Percentiles rank a stretch among this genome's conserved stretches.
These are phyloP conservation scores for Fusarium sp. DNA, from an alignment of 2,329 filamentous ascomycete species.

Conservation along the genomic window DNA sequence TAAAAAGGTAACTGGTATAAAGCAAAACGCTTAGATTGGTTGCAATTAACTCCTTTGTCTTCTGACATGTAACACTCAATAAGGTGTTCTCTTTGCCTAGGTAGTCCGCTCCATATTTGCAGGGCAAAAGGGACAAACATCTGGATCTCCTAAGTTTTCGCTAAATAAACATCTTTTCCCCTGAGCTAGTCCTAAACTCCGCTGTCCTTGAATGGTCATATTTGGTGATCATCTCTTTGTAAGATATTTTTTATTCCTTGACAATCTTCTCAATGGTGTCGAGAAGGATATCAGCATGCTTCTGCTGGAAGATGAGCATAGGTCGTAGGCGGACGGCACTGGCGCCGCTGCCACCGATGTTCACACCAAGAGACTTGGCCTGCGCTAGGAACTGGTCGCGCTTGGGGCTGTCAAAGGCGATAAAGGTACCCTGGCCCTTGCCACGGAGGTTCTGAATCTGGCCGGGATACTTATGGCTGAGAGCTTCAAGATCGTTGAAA, in stretches of 20 bases:
- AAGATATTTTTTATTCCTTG: conserved; percentile 55
- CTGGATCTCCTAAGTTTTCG: conserved; percentile 11
- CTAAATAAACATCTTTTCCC: conserved; percentile 18
- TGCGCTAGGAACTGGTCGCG: conserved; percentile 84
- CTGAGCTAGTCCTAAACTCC: conserved; percentile 32
- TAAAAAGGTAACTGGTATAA: background rate
- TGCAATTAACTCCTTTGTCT: conserved; percentile 15
- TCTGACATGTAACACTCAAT: conserved; percentile 3
- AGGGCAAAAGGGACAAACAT: conserved; percentile 8
- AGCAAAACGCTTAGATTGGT: conserved; percentile 16
- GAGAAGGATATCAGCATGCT: conserved; percentile 88
- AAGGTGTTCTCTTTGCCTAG: conserved; percentile 1
- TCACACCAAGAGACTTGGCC: conserved; percentile 86
- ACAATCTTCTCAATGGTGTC: conserved; percentile 84
- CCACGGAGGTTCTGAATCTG: conserved; percentile 89
- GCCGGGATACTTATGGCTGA: conserved; percentile 79
- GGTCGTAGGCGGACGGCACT: conserved; percentile 84
- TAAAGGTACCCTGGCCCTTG: conserved; percentile 91
- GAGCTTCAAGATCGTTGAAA: conserved; percentile 76
- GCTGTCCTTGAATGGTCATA: conserved; percentile 6
- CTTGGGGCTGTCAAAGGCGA: conserved; percentile 88
- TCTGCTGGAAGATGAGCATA: conserved; percentile 93
- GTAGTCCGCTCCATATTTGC: background rate
- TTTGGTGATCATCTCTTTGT: conserved; percentile 9
- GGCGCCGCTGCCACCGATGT: conserved; percentile 87